A percentile compares a stretch with the other conserved stretches of the same genome.
These are phyloP conservation scores for Scheffersomyces spartinae DNA, from an alignment of 805 yeast genomes.

Conservation along the genomic window DNA sequence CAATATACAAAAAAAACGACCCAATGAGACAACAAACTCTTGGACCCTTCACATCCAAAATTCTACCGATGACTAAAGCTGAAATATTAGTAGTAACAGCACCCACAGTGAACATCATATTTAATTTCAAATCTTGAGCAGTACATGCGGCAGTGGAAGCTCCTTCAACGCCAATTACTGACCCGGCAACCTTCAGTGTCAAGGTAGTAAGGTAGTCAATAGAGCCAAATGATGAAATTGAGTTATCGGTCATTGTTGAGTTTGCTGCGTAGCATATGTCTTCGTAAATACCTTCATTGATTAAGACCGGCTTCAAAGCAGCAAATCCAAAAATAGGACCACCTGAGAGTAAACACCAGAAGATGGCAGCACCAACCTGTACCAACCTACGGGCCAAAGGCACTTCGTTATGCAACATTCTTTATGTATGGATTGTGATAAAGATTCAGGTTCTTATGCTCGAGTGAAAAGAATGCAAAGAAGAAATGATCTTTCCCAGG, in stretches of 20 bases:
- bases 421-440: too few species aligned
- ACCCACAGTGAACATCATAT: slow-evolving; percentile 48
- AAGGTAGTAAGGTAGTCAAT: slow-evolving; percentile 5
- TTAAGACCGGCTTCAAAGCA: slow-evolving; percentile 42
- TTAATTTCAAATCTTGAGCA: slow-evolving; percentile 41
- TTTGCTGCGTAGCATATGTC: slow-evolving; percentile 20
- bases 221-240: background rate
- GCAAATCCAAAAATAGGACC: slow-evolving; percentile 54
- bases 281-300: slow-evolving; percentile 37
- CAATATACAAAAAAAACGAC: slow-evolving; percentile 32
- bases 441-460: too few species aligned
- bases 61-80: slow-evolving; percentile 38
- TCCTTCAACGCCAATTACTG: slow-evolving; percentile 6
- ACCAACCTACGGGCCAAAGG: slow-evolving; percentile 14
- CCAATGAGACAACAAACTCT: slow-evolving; percentile 42
- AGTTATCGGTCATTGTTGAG: slow-evolving; percentile 5
- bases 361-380: slow-evolving; percentile 39
- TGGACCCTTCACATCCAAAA: slow-evolving; percentile 41
- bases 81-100: slow-evolving; percentile 46
- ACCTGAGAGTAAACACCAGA: slow-evolving; percentile 45
- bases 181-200: slow-evolving; percentile 2
- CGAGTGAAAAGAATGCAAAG: too few species aligned
- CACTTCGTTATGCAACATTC: too few species aligned
- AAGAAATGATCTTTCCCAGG: too few species aligned
- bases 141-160: slow-evolving; percentile 32